Percentiles rank a stretch among this genome's conserved stretches.
Conservation (phyloP, 2,329 filamentous ascomycete genomes). For the Leptographium procerum region DNA sequence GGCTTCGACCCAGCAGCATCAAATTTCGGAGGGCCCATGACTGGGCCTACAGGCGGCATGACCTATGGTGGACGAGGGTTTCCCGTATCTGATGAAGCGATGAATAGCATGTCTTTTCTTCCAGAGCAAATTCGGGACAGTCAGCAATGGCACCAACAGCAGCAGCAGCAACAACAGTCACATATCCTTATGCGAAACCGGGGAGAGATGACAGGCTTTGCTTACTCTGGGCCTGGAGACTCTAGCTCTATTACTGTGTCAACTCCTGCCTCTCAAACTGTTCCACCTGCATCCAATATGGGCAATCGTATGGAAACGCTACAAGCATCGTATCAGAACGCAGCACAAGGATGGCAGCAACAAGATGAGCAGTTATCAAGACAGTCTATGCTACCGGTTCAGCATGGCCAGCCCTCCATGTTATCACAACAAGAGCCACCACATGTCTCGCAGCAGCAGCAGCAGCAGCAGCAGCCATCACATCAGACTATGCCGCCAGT, state of each 20-base stretch:
- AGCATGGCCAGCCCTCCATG: background rate
- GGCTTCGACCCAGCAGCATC: background rate
- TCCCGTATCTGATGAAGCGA: background rate
- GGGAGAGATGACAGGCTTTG: background rate
- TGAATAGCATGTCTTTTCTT: conserved; percentile 2
- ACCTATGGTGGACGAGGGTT: conserved; percentile 2
- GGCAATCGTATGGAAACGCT: background rate
- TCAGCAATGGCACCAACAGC: conserved; percentile 7
- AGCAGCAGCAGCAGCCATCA: conserved; percentile 1
- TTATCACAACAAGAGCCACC: background rate
- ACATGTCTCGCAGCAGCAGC: background rate
- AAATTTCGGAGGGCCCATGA: background rate
- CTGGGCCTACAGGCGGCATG: background rate
- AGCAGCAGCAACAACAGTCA: conserved; percentile 3
- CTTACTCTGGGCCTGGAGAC: background rate
- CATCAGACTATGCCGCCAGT: background rate
- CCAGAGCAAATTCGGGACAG: background rate
- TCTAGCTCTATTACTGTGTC: background rate
- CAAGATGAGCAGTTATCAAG: background rate
- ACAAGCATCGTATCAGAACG: background rate
- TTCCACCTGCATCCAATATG: background rate
- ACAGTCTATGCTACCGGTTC: background rate
- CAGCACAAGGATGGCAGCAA: background rate
- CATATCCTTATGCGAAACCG: background rate
- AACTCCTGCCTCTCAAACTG: background rate